These are phyloP conservation scores for Vigna trinervia DNA, from an alignment of 306 rosid species.

Conservation along the genomic window DNA sequence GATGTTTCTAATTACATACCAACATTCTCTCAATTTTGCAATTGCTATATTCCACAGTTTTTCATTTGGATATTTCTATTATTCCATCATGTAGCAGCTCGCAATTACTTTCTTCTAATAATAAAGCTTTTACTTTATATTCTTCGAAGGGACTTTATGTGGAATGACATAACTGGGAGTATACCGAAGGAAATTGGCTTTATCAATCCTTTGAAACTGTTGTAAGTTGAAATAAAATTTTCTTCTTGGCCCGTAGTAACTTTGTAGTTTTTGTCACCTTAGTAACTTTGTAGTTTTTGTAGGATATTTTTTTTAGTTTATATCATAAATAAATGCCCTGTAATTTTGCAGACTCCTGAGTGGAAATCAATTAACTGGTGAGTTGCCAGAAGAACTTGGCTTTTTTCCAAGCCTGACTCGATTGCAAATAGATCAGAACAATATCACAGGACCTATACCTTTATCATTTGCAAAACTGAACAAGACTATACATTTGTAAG, in stretches of 20 bases:
- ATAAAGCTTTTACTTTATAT: slow-evolving; percentile 33
- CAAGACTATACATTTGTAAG: slow-evolving; percentile 73
- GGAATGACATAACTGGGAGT: slow-evolving; percentile 79
- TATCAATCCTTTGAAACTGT: slow-evolving; percentile 64
- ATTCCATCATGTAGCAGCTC: not conserved
- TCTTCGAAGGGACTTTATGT: slow-evolving; percentile 85
- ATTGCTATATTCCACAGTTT: slow-evolving; percentile 10
- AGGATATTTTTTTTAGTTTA: slow-evolving; percentile 2
- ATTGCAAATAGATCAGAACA: slow-evolving; percentile 79
- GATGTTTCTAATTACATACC: slow-evolving; percentile 7
- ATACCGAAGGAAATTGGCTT: slow-evolving; percentile 91
- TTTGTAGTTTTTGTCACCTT: not conserved
- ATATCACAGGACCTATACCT: slow-evolving; percentile 77
- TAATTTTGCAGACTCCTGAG: slow-evolving; percentile 72
- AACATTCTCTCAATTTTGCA: slow-evolving; percentile 17
- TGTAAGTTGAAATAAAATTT: slow-evolving; percentile 60
- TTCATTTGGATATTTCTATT: slow-evolving; percentile 14
- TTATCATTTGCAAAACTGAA: slow-evolving; percentile 70
- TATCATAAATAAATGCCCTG: not conserved
- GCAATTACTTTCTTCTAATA: slow-evolving; percentile 38
- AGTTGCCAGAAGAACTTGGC: slow-evolving; percentile 83
- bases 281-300: not conserved
- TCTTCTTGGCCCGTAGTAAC: not conserved
- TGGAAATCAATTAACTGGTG: slow-evolving; percentile 77
- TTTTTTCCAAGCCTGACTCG: slow-evolving; percentile 60